phyloP scores from a whole-genome alignment of 345 rosid species.

The Reutealis trisperma region DNA sequence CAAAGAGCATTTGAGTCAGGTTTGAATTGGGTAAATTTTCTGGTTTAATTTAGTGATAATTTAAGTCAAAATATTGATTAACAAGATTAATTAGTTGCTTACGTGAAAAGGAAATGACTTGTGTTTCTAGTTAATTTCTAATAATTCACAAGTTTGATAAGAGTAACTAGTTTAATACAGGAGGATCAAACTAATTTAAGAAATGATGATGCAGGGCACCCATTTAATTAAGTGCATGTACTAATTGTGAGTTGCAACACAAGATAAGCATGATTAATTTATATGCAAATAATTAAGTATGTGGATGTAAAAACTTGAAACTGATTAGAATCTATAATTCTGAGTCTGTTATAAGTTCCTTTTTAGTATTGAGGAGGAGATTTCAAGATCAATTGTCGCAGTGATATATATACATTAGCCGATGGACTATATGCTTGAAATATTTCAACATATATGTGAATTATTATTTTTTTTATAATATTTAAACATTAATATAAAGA shows the following conservation, averaged over 20 bases:
- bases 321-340: background rate
- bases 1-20: slow-evolving; percentile 39
- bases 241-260: background rate
- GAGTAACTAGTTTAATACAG: slow-evolving; percentile 36
- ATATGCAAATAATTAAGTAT: background rate
- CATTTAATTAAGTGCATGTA: background rate
- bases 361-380: no score
- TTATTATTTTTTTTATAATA: no score
- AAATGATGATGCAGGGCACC: background rate
- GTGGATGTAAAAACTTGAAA: background rate
- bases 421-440: no score
- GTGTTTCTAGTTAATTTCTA: slow-evolving; percentile 14
- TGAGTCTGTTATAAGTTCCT: background rate
- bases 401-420: no score
- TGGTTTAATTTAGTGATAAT: slow-evolving; percentile 34
- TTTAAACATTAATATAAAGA: no score
- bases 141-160: slow-evolving; percentile 38
- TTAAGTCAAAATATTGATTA: slow-evolving; percentile 26
- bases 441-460: no score
- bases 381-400: no score
- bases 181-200: slow-evolving; percentile 15
- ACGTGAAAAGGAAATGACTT: slow-evolving; percentile 41
- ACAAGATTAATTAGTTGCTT: slow-evolving; percentile 25
- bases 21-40: slow-evolving; percentile 44
- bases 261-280: background rate